Evolutionary conservation across 2,329 filamentous ascomycete species (phyloP), one percentile per base, ranked within the genome.

Genomic region (Colletotrichum sidae): DNA sequence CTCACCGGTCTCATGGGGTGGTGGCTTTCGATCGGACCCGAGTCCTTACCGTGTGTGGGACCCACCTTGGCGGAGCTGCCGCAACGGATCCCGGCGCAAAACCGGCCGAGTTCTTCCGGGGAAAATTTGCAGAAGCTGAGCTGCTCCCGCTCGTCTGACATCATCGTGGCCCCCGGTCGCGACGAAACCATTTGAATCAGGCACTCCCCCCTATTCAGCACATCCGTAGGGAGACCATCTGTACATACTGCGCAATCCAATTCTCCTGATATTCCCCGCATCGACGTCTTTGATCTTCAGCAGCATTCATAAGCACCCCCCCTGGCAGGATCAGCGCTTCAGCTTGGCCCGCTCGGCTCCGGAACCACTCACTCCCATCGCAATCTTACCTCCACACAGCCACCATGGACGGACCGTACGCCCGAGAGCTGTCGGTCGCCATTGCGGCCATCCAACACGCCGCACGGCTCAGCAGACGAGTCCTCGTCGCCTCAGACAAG

Each of bases 401-500:
- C 33, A 17, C 47, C 53, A 84, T 84, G 81, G 76, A 82, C 70
- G 81, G 75, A 67, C 73, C 77, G 0, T 83, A 81, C 71, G 68
- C 70, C 0, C 73, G 69, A 38, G 83, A 86, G 71, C 74, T 86
- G 33, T 67, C 74, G 9, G 73, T 81, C 44, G 82, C 80, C 51
- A 78, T 83, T 42, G 71, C 73, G 4, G 80, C 76, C n/a, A 74
- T 83, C 39, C 78, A 78, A 57, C 76, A 77, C 38, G 84, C 85
- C 2, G 79, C 84, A 10, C 76, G 75, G 50, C 74, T 88, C 62
- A 86, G 83, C 70, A 81, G 84, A 56, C 79, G 79, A 2, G 80
- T 86, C 46, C 76, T 86, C 49, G 73, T 78, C 1, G 72, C 78
- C 3, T 75, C 79, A 37, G 82, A 86, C 73, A 85, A 85, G 70